A percentile compares a stretch with the other conserved stretches of the same genome.
These are phyloP conservation scores for Didymella sp. DNA, from an alignment of 2,329 filamentous ascomycete genomes.

Conservation along the genomic window DNA sequence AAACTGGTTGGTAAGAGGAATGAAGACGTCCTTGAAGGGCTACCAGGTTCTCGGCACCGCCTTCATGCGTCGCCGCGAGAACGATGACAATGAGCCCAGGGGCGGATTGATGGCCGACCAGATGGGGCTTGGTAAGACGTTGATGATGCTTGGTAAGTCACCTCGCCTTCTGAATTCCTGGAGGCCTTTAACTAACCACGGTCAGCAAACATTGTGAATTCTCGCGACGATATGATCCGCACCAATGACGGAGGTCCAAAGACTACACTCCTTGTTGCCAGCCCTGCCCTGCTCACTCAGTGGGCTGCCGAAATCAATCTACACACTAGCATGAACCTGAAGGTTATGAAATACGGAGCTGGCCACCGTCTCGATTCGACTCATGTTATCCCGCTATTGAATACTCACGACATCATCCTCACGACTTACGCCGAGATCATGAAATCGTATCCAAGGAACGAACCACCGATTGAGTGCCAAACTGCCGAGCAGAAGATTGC, in stretches of 20 bases:
- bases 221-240: slow-evolving; percentile 31
- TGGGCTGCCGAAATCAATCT: slow-evolving; percentile 48
- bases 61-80: slow-evolving; percentile 64
- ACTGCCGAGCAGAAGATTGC: slow-evolving; percentile 50
- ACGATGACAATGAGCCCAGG: slow-evolving; percentile 41
- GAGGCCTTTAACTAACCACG: slow-evolving; percentile 11
- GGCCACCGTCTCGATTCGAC: slow-evolving; percentile 37
- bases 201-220: slow-evolving; percentile 54
- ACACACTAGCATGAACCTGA: slow-evolving; percentile 32
- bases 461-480: slow-evolving; percentile 46
- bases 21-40: slow-evolving; percentile 55
- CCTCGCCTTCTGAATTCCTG: no score
- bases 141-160: slow-evolving; percentile 47
- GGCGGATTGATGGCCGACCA: slow-evolving; percentile 54
- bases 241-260: slow-evolving; percentile 15
- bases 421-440: slow-evolving; percentile 55
- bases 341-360: slow-evolving; percentile 38
- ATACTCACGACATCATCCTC: slow-evolving; percentile 44
- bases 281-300: slow-evolving; percentile 50
- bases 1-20: slow-evolving; percentile 57
- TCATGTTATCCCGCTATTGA: slow-evolving; percentile 18
- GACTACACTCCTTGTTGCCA: slow-evolving; percentile 55
- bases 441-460: slow-evolving; percentile 52
- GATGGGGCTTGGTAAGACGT: slow-evolving; percentile 53
- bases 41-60: slow-evolving; percentile 61